Conservation (phyloP, 768 basidiomycete genomes). For the Mycena rebaudengoi region DNA sequence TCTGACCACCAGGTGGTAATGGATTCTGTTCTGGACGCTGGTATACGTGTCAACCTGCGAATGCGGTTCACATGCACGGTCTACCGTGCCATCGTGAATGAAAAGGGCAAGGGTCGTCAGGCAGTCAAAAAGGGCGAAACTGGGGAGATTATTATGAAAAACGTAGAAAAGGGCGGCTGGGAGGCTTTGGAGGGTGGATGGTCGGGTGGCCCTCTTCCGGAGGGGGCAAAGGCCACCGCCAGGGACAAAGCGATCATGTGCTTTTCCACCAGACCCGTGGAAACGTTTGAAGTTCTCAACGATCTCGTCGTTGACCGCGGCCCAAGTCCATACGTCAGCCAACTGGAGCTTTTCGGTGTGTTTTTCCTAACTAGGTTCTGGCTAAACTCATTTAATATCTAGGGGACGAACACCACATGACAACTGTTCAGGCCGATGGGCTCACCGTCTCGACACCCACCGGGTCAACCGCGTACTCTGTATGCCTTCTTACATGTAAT, state of each 20-base stretch:
- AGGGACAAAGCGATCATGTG: slow-evolving; percentile 99
- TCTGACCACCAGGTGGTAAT: slow-evolving; percentile 84
- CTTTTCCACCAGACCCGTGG: slow-evolving; percentile 92
- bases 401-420: slow-evolving; percentile 99
- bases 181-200: slow-evolving; percentile 91
- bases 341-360: slow-evolving; percentile 95
- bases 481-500: slow-evolving; percentile 45
- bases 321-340: slow-evolving; percentile 96
- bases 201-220: slow-evolving; percentile 51
- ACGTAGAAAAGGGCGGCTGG: slow-evolving; percentile 91
- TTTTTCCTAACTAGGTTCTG: slow-evolving; percentile 20
- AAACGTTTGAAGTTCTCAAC: slow-evolving; percentile 96
- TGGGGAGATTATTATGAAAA: slow-evolving; percentile 97
- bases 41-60: slow-evolving; percentile 95
- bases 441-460: slow-evolving; percentile 96
- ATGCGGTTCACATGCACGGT: slow-evolving; percentile 99
- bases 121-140: slow-evolving; percentile 94
- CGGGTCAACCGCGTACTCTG: slow-evolving; percentile 98
- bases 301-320: slow-evolving; percentile 98
- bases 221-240: slow-evolving; percentile 53
- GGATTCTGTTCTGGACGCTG: slow-evolving; percentile 88
- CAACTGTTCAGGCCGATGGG: slow-evolving; percentile 98
- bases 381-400: slow-evolving; percentile 17
- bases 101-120: slow-evolving; percentile 71
- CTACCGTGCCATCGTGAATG: slow-evolving; percentile 87